These are phyloP conservation scores for Lecanicillium sp. DNA, from an alignment of 2,329 filamentous ascomycete genomes.

Conservation along the genomic window DNA sequence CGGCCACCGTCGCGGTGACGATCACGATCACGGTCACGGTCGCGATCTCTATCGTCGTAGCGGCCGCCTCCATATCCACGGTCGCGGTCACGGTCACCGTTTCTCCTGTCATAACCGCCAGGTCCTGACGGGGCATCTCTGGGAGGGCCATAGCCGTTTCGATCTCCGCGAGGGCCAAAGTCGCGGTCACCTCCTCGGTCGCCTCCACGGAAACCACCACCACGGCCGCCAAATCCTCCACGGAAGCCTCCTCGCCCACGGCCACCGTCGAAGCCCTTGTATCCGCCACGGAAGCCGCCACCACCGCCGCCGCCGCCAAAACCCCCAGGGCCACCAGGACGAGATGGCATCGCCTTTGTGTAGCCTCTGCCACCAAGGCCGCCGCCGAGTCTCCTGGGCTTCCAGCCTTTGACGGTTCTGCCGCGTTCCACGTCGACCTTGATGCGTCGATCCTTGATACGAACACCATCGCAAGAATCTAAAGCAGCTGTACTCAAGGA, in stretches of 20 bases:
- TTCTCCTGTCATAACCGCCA: constrained; percentile 36
- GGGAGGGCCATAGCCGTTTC: constrained; percentile 33
- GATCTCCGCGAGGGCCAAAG: constrained; percentile 19
- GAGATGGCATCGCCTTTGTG: constrained; percentile 68
- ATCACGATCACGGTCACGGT: constrained; percentile 10
- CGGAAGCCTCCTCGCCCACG: constrained; percentile 35
- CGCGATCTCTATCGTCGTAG: constrained; percentile 29
- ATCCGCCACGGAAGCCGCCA: constrained; percentile 36
- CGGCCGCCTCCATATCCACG: constrained; percentile 30
- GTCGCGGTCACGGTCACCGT: constrained; percentile 37
- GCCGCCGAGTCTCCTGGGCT: constrained; percentile 82
- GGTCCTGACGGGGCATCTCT: constrained; percentile 54
- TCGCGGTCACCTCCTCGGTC: constrained; percentile 37
- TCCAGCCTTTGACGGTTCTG: constrained; percentile 89
- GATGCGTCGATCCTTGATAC: constrained; percentile 85
- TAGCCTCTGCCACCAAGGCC: constrained; percentile 89
- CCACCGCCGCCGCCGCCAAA: constrained; percentile 39
- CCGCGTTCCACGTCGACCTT: constrained; percentile 95
- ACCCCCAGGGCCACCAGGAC: constrained; percentile 57
- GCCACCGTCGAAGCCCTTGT: constrained; percentile 36
- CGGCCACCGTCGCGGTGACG: constrained; percentile 28
- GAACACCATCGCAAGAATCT: constrained; percentile 75
- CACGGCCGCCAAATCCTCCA: constrained; percentile 48
- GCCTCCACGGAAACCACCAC: constrained; percentile 29
- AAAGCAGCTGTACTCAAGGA: constrained; percentile 69